Evolutionary conservation across 495 filamentous ascomycete genomes (phyloP), one percentile per base, ranked within the genome.

Genomic region (Elasticomyces elasticus): DNA sequence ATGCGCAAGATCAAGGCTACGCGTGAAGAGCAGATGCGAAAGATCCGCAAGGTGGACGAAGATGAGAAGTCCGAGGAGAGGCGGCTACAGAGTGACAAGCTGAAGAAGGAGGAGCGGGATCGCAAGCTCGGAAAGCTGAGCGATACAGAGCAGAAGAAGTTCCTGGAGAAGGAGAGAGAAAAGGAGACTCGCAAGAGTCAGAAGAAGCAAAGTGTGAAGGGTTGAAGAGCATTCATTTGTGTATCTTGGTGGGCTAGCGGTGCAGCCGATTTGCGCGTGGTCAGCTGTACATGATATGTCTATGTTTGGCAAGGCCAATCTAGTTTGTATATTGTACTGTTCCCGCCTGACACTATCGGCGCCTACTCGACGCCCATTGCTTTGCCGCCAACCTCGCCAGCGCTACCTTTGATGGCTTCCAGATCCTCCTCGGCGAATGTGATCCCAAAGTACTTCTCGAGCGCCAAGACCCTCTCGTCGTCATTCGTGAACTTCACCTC

Each of bases 51-150:
- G 63, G 74, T 77, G 1, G 86, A 85, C 47, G 90, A 97, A 61
- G 87, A 89, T n/a, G 88, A 94, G 70, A 90, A 91, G 75, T 85
- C 86, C 44, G 92, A 95, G 73, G 94, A 97, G 77, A 74, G 89
- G 33, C 77, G 78, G 58, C 52, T 79, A 6, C 80, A 87, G 62
- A 78, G 79, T 17, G 92, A 96, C 68, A 87, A 86, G 76, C 71
- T 79, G 62, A 94, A 89, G 77, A 96, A 94, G 76, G 80, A 89
- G 62, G 89, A 94, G 77, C 76, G 92, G n/a, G 92, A 98, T 64
- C 75, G 78, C 46, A 76, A 82, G 71, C 72, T 98, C 49, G 86
- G 84, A 63, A 77, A 79, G 9, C 80, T 98, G 74, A 88, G 80
- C 58, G 90, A 91, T 19, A 90, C 95, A 61, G 89, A 92, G 63